Evolutionary conservation across 257 asterid genomes (phyloP), one percentile per base, ranked within the genome.

Genomic region (Solanum neorickii): DNA sequence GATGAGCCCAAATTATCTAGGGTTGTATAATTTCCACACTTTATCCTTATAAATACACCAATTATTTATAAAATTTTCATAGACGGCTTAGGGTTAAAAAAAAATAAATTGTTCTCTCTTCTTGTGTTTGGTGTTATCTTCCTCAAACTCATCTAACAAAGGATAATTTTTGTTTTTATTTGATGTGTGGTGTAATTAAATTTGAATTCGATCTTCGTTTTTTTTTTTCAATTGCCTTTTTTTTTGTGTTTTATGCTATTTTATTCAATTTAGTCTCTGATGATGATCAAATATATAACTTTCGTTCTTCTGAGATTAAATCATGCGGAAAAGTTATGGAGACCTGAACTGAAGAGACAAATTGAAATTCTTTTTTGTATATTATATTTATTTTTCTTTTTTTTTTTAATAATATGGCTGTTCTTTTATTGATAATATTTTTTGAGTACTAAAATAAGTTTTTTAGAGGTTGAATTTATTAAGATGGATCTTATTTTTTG

Each of bases 311-410:
- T 75, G 95, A 93, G 93, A 85, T 47, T 83, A 25, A 18, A 84
- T 70, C 59, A 42, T 93, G 94, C 90, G 93, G 95, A 93, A 91
- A 92, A 91, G 56, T 83, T 74, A 86, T 92, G 92, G 92, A 90
- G 95, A 92, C 95, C 95, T 93, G 94, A 92, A 92, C 94, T 93
- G 94, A 93, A 88, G 94, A 84, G 91, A 92, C 87, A 42, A 56
- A 56, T 18, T 52, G 60, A 52, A 42, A 18, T 2, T 16, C 0
- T 6, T 18, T 52, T 14, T 52, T 18, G 9, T 52, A 18, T 18
- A 52, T n/a, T 56, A 56, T 59, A 20, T 56, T 56, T 5, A 10
- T 9, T 62, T 25, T 66, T 65, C 20, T 66, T 20, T 66, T 12
- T 12, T 8, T 72, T 73, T 23, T 37, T 5, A 35, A 35, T 15